phyloP scores from a whole-genome alignment of 805 yeast genomes.

The Candida orba region DNA sequence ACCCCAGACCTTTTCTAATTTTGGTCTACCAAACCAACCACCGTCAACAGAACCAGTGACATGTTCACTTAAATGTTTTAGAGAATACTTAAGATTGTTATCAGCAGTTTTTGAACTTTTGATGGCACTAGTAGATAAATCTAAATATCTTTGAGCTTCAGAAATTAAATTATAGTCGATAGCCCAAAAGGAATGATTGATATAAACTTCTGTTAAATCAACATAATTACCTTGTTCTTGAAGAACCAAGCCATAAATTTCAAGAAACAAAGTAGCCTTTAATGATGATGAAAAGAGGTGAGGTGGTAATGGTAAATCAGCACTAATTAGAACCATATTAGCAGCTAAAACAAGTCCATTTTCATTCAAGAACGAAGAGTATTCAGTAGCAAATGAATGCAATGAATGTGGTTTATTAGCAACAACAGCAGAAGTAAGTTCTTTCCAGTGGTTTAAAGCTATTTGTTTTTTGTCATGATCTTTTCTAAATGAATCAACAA shows the following conservation, averaged over 20 bases:
- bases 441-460: slow-evolving; percentile 47
- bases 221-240: slow-evolving; percentile 21
- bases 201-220: slow-evolving; percentile 52
- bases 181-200: slow-evolving; percentile 59
- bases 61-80: slow-evolving; percentile 37
- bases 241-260: slow-evolving; percentile 15
- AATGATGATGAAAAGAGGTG: slow-evolving; percentile 9
- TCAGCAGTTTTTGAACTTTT: slow-evolving; percentile 33
- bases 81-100: slow-evolving; percentile 26
- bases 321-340: slow-evolving; percentile 38
- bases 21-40: slow-evolving; percentile 77
- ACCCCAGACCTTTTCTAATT: slow-evolving; percentile 82
- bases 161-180: slow-evolving; percentile 57
- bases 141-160: slow-evolving; percentile 60
- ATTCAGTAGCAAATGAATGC: slow-evolving; percentile 39
- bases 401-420: slow-evolving; percentile 28
- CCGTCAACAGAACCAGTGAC: slow-evolving; percentile 43
- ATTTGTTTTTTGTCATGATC: slow-evolving; percentile 36
- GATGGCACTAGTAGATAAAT: slow-evolving; percentile 34
- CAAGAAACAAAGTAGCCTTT: slow-evolving; percentile 27
- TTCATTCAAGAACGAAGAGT: slow-evolving; percentile 40
- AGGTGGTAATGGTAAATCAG: slow-evolving; percentile 37
- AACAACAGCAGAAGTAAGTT: slow-evolving; percentile 35
- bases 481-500: slow-evolving; percentile 41
- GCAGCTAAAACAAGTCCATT: slow-evolving; percentile 31